phyloP scores from a whole-genome alignment of 768 basidiomycete species.

The Mycena crocata region DNA sequence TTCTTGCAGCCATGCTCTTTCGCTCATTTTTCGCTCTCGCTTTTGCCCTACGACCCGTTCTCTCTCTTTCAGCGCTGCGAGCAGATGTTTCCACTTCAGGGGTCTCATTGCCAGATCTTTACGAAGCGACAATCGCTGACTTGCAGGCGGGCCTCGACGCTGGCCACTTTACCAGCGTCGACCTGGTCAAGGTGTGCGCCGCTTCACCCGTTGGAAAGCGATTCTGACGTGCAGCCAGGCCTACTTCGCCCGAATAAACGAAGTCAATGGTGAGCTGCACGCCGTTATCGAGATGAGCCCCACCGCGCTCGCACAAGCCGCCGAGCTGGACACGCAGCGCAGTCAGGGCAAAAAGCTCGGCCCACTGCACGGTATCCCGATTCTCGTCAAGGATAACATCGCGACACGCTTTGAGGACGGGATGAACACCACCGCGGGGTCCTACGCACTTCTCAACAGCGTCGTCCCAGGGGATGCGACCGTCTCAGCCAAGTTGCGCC shows the following conservation, averaged over 20 bases:
- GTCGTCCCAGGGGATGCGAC: slow-evolving; percentile 49
- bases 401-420: slow-evolving; percentile 37
- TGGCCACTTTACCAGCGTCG: slow-evolving; percentile 72
- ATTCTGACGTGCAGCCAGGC: slow-evolving; percentile 51
- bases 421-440: slow-evolving; percentile 57
- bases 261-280: slow-evolving; percentile 71
- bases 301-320: slow-evolving; percentile 63
- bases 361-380: slow-evolving; percentile 64
- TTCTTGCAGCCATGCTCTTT: not conserved
- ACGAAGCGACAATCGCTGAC: slow-evolving; percentile 68
- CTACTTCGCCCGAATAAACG: slow-evolving; percentile 74
- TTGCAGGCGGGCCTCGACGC: slow-evolving; percentile 65
- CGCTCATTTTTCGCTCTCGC: slow-evolving; percentile 6
- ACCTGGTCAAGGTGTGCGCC: slow-evolving; percentile 66
- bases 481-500: slow-evolving; percentile 44
- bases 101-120: slow-evolving; percentile 69
- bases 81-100: slow-evolving; percentile 14
- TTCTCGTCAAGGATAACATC: slow-evolving; percentile 57
- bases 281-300: slow-evolving; percentile 71
- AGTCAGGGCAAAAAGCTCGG: slow-evolving; percentile 56
- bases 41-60: slow-evolving; percentile 1
- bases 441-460: slow-evolving; percentile 49
- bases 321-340: slow-evolving; percentile 59
- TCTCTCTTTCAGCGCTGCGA: not conserved
- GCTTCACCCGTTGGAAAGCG: not conserved